phyloP scores from a whole-genome alignment of 305 asterid genomes.

The Solanum hybrid region DNA sequence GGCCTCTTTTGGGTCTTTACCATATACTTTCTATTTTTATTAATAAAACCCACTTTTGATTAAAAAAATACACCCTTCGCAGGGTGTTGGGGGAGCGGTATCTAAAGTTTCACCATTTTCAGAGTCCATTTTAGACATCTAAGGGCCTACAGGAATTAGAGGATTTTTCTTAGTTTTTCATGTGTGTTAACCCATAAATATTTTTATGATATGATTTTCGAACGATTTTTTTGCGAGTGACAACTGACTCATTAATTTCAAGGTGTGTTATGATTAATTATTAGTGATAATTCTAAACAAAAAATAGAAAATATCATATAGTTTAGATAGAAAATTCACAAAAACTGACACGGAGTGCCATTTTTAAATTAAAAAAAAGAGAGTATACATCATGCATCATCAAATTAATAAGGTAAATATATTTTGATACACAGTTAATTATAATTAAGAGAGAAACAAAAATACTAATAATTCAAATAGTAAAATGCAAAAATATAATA shows the following conservation, averaged over 20 bases:
- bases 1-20: background rate
- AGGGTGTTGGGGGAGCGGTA: background rate
- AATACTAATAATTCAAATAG: background rate
- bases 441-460: too few relatives aligned
- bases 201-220: too few relatives aligned
- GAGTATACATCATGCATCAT: background rate
- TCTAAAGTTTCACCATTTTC: background rate
- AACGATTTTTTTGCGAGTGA: too few relatives aligned
- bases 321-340: too few relatives aligned
- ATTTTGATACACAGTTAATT: background rate
- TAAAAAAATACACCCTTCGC: background rate
- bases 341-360: background rate
- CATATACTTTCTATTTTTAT: background rate
- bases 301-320: too few relatives aligned
- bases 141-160: background rate
- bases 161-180: too few relatives aligned
- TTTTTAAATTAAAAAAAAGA: too few relatives aligned
- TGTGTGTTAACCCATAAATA: background rate
- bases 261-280: too few relatives aligned
- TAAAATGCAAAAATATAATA: background rate
- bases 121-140: background rate
- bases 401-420: too few relatives aligned
- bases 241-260: too few relatives aligned
- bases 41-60: background rate
- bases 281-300: too few relatives aligned